These are phyloP conservation scores for Aquilaria yunnanensis DNA, from an alignment of 345 rosid genomes.

Conservation along the genomic window DNA sequence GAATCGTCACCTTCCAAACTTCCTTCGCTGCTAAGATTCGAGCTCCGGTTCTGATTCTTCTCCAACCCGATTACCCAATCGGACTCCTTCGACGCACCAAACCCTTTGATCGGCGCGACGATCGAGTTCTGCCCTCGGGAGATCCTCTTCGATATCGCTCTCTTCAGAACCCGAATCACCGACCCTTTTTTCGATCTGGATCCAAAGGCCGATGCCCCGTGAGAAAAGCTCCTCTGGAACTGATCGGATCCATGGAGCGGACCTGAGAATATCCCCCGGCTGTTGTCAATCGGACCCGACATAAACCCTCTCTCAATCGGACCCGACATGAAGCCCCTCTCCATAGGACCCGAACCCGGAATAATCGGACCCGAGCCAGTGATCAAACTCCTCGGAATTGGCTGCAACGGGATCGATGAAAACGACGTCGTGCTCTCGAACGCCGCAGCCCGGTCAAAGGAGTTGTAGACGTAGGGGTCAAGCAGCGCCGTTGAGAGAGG, in stretches of 20 bases:
- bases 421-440: slow-evolving; percentile 91
- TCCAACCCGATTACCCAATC: slow-evolving; percentile 64
- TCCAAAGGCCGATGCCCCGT: slow-evolving; percentile 50
- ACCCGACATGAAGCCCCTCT: slow-evolving; percentile 76
- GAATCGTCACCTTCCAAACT: slow-evolving; percentile 71
- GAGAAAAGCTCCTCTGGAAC: slow-evolving; percentile 80
- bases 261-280: slow-evolving; percentile 47
- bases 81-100: slow-evolving; percentile 47
- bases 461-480: slow-evolving; percentile 53
- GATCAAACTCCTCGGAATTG: slow-evolving; percentile 54
- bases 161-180: slow-evolving; percentile 54
- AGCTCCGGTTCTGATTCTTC: slow-evolving; percentile 31
- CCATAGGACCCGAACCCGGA: slow-evolving; percentile 64
- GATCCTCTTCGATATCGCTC: slow-evolving; percentile 68
- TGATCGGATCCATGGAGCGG: slow-evolving; percentile 57
- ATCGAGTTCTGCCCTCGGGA: slow-evolving; percentile 70
- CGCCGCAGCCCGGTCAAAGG: slow-evolving; percentile 74
- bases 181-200: slow-evolving; percentile 51
- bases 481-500: slow-evolving; percentile 77
- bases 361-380: slow-evolving; percentile 41
- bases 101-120: slow-evolving; percentile 68
- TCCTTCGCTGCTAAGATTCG: slow-evolving; percentile 66
- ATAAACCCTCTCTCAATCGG: slow-evolving; percentile 83
- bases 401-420: slow-evolving; percentile 84
- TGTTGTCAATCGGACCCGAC: slow-evolving; percentile 80